These are phyloP conservation scores for Colletotrichum sp. DNA, from an alignment of 2,329 filamentous ascomycete genomes.

Conservation along the genomic window DNA sequence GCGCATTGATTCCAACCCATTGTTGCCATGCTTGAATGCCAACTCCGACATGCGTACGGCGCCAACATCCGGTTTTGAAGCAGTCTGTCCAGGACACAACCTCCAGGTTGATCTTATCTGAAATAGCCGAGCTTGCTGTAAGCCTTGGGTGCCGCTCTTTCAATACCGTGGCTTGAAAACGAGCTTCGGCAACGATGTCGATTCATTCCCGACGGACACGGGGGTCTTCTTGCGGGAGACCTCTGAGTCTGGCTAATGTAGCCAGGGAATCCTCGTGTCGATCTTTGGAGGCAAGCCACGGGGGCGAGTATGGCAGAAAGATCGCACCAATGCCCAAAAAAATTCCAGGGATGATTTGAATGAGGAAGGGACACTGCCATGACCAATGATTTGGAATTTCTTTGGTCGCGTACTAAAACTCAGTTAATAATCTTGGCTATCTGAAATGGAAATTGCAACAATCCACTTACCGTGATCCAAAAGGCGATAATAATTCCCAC, in stretches of 20 bases:
- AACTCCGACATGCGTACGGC: slow-evolving; percentile 42
- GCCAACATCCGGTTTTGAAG: slow-evolving; percentile 47
- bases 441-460: accelerated
- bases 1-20: slow-evolving; percentile 24
- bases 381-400: slow-evolving; percentile 41
- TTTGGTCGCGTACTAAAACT: slow-evolving; percentile 46
- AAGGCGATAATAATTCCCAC: slow-evolving; percentile 57
- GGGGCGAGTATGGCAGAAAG: not conserved
- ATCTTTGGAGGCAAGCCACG: not conserved
- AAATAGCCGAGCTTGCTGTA: slow-evolving; percentile 39
- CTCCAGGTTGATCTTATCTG: slow-evolving; percentile 42
- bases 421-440: not conserved
- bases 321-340: not conserved
- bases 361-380: not conserved
- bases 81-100: slow-evolving; percentile 49
- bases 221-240: slow-evolving; percentile 43
- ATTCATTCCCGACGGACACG: slow-evolving; percentile 51
- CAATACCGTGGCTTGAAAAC: not conserved
- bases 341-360: not conserved
- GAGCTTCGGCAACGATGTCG: slow-evolving; percentile 52
- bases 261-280: slow-evolving; percentile 41
- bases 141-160: slow-evolving; percentile 34
- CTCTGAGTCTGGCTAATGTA: slow-evolving; percentile 40
- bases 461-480: slow-evolving; percentile 46
- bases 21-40: slow-evolving; percentile 28